Base-by-base conservation (phyloP, 2,329 filamentous ascomycete species). In the Rutstroemia sp. region DNA sequence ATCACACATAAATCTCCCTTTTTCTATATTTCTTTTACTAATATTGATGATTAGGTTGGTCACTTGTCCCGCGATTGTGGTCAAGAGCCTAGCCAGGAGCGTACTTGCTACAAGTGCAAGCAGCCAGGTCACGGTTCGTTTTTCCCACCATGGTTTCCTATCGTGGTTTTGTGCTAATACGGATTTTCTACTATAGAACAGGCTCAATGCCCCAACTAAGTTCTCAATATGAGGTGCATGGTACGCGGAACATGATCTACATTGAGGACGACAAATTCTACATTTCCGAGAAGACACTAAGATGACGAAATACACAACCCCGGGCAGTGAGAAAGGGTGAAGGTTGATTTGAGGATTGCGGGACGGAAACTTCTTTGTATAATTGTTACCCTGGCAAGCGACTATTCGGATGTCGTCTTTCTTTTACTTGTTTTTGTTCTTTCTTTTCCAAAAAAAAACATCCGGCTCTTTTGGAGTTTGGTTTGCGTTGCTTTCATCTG, bases 61-160 rank as follows among this genome's bases (percentile, higher is more conserved):
- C 54, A 56, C 48, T 56, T 56, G 40, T 60, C 67, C 64, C 88
- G 92, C 64, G 94, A 99, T 75, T 99, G 94, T 82, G 88, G 92
- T 68, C 92, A 92, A 72, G 92, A 96, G 77, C 88, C 89, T 58
- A 83, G 85, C 66, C 82, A 83, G 70, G 92, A 97, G 82, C 92
- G 95, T 73, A 91, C 96, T 72, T 99, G 94, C 87, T 99, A 99
- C 84, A 95, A 95, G 81, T 97, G 83, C 81, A 82, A 86, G 76
- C 81, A 85, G 75, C 72, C 79, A 78, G 66, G 63, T 27, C 63
- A 65, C 56, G 46, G 44, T 51, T 6, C 38, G 42, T 48, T 34
- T n/a, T 40, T 30, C 46, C n/a, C 38, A 49, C 23, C 83, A 94
- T 17, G 19, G 27, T 10, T 21, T 8, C 21, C 92, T 80, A 96